Base-by-base conservation (phyloP, 164 flowering plant species). In the Saururus chinensis region DNA sequence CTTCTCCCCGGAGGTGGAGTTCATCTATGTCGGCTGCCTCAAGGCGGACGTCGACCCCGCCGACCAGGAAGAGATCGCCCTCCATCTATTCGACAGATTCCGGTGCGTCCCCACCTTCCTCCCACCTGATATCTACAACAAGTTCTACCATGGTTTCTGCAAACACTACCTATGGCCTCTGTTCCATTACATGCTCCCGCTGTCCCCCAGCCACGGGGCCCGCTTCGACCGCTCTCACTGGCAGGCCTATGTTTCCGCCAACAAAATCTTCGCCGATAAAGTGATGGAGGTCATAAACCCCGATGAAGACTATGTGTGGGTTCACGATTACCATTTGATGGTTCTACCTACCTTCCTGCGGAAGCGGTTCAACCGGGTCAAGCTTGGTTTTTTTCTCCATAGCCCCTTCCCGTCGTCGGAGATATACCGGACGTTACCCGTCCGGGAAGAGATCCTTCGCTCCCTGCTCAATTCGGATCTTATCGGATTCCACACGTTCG, bases 61-160 rank as follows among this genome's bases (percentile, higher is more conserved):
- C 21, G 71, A 78, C 24, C 81, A 78, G 41, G 81, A 78, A 0
- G 78, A 75, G 19, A 62, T 78, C 1, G 74, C 79, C 1, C 63
- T 59, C 19, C 40, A 42, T 0, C 63, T 82, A 25, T 45, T 71
- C 19, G 77, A 78, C 11, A 74, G 68, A 26, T 79, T 81, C 51
- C 64, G 63, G 25, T 82, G 87, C 49, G 81, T 79, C 1, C 82
- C 85, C 0, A 68, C 70, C 4, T 67, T 67, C 57, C 30, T 67
- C 24, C 61, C 70, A 0, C 5, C 41, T 8, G 66, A 68, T 2
- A 62, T 58, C 24, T 53, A 61, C 51, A n/a, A 19, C 41, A 58
- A 57, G 17, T 68, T 57, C 59, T 68, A 68, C 22, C 71, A 68
- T 62, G 71, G 71, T 1, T 68, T 68, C 66, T 68, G 71, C 37